phyloP scores from a whole-genome alignment of 2,329 filamentous ascomycete genomes.

The Calonectria ilicicola region DNA sequence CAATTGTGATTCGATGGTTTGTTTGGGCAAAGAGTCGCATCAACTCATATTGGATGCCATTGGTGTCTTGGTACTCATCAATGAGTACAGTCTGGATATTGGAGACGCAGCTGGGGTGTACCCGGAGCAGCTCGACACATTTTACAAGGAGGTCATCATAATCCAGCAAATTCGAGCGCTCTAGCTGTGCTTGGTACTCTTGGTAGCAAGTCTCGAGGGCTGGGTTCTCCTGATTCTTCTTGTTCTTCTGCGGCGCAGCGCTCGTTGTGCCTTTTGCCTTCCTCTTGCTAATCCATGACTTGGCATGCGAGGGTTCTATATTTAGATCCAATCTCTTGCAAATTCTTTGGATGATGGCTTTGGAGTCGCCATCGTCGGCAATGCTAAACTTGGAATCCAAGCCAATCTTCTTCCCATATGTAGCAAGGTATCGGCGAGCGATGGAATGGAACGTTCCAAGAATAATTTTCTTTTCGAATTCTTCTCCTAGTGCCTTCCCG shows the following conservation, averaged over 20 bases:
- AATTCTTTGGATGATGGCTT: conserved; percentile 84
- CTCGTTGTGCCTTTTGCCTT: conserved; percentile 69
- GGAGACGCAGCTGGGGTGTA: conserved; percentile 82
- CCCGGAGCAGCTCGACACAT: conserved; percentile 82
- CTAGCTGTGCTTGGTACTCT: conserved; percentile 83
- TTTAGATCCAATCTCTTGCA: conserved; percentile 78
- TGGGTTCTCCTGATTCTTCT: conserved; percentile 53
- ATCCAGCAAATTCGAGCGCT: conserved; percentile 85
- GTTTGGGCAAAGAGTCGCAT: conserved; percentile 88
- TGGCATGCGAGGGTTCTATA: conserved; percentile 78
- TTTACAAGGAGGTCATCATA: conserved; percentile 92
- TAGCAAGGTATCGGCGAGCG: conserved; percentile 83
- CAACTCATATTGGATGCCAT: conserved; percentile 92
- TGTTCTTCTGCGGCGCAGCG: conserved; percentile 52
- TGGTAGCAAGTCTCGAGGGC: conserved; percentile 77
- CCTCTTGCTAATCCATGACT: conserved; percentile 79
- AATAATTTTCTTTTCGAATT: conserved; percentile 80
- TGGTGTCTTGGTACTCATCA: conserved; percentile 98
- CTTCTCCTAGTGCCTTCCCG: conserved; percentile 81
- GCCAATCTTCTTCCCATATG: conserved; percentile 87
- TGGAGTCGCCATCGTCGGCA: conserved; percentile 85
- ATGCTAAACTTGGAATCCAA: conserved; percentile 89
- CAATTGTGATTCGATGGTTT: conserved; percentile 85
- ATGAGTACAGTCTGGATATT: conserved; percentile 94
- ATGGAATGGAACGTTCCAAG: conserved; percentile 97